These are phyloP conservation scores for Neofusicoccum laricinum DNA, from an alignment of 2,329 filamentous ascomycete genomes.

Conservation along the genomic window DNA sequence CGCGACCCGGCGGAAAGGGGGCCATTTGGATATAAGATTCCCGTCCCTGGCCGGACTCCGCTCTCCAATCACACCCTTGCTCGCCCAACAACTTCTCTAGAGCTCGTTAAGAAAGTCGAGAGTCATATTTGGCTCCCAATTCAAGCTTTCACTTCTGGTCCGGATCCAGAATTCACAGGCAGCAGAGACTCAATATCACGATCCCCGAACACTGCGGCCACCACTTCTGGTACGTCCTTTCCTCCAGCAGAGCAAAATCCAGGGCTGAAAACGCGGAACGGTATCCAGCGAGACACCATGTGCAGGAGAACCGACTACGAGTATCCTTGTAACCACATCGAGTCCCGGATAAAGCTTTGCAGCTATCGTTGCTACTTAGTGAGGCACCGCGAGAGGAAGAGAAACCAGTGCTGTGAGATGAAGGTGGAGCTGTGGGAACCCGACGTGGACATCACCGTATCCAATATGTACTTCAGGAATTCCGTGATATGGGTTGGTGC, in stretches of 20 bases:
- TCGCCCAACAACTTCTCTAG: background rate
- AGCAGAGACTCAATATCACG: too few species aligned
- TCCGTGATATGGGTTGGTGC: conserved; percentile 1
- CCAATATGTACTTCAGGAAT: background rate
- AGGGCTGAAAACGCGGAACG: background rate
- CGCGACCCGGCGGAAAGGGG: background rate
- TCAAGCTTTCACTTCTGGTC: too few species aligned
- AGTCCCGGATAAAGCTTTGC: conserved; percentile 10
- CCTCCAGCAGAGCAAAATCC: background rate
- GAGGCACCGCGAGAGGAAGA: background rate
- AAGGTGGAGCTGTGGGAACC: background rate
- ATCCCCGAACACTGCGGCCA: background rate
- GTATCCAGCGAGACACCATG: background rate
- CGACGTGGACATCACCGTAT: background rate
- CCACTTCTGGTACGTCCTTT: background rate
- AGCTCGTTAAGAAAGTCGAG: too few species aligned
- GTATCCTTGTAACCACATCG: conserved; percentile 14
- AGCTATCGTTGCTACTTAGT: conserved; percentile 12
- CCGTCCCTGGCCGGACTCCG: too few species aligned
- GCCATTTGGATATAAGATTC: background rate
- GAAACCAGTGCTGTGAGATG: background rate
- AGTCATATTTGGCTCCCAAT: too few species aligned
- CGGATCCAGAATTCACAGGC: too few species aligned
- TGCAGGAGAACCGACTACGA: conserved; percentile 13
- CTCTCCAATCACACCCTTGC: background rate